Base-by-base conservation (phyloP, 345 rosid genomes). In the Hypericum androsaemum region DNA sequence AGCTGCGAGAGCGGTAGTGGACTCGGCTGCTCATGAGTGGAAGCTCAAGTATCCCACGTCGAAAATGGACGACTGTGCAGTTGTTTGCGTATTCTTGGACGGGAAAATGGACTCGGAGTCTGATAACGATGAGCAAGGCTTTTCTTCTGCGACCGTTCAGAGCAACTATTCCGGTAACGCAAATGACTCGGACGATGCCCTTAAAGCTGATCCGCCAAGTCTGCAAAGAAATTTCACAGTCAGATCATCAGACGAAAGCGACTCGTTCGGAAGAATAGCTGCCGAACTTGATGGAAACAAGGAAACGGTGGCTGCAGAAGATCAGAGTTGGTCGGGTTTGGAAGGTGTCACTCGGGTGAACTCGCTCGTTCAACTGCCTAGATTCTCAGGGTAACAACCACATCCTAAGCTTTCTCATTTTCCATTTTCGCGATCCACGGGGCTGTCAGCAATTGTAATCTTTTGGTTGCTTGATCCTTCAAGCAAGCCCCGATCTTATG, bases 51-150 rank as follows among this genome's bases (percentile, higher is more conserved):
- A 94, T 64, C 99, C 99, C 0, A 94, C 97, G 47, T 94, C 99
- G n/a, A 94, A 88, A 58, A 86, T 94, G 92, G 99, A 94, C 66
- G 99, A 94, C 55, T 94, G 99, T 74, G 97, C 99, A 5, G 99
- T 88, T 7, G 95, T 94, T 42, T 94, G 99, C 74, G 64, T 94
- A 69, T 94, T 86, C 75, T 73, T 94, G 47, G 95, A 88, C 22
- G 97, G 95, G 36, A 94, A 84, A 64, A 86, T 94, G 99, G 99
- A 94, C 60, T 73, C 86, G 0, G 97, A 86, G 43, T 76, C 95
- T 1, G 95, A 94, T 57, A 68, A 75, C 9, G 97, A 88, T 9
- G 94, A 86, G 41, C 92, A 79, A 56, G 65, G 92, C 16, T 65
- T 70, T 64, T 88, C 94, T 39, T 82, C 97, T 16, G 99, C 88